phyloP scores from a whole-genome alignment of 2,329 filamentous ascomycete genomes.

The Alternaria dauci region DNA sequence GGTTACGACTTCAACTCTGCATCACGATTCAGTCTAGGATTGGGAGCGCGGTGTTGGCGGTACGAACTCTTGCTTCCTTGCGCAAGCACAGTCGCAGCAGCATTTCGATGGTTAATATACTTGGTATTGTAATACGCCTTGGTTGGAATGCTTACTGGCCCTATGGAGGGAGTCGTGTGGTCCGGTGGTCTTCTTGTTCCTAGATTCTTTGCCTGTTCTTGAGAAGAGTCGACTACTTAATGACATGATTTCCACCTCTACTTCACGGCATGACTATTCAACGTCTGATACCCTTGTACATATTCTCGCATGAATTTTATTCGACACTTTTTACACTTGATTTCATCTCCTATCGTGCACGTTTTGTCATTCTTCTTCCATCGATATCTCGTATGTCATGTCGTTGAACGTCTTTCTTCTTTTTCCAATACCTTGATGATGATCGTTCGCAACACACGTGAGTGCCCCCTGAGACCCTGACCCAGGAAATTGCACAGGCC shows the following conservation, averaged over 20 bases:
- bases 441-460: neutral
- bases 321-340: neutral
- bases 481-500: conserved; percentile 10
- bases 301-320: neutral
- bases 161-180: conserved; percentile 47
- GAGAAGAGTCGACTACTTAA: conserved; percentile 41
- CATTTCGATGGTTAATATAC: conserved; percentile 48
- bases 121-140: conserved; percentile 44
- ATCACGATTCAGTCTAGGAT: conserved; percentile 47
- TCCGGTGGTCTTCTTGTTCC: conserved; percentile 47
- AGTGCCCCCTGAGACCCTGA: conserved; percentile 2
- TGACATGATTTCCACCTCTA: conserved; percentile 45
- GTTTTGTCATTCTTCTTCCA: too few species aligned
- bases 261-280: neutral
- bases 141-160: conserved; percentile 42
- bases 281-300: neutral
- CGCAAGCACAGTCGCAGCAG: conserved; percentile 36
- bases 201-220: conserved; percentile 34
- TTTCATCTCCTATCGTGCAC: neutral
- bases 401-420: neutral
- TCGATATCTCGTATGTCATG: neutral
- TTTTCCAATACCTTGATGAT: neutral
- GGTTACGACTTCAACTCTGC: conserved; percentile 43
- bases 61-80: conserved; percentile 34
- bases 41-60: conserved; percentile 44